Conservation (phyloP, 768 basidiomycete species). For the Xanthoconium purpureum region DNA sequence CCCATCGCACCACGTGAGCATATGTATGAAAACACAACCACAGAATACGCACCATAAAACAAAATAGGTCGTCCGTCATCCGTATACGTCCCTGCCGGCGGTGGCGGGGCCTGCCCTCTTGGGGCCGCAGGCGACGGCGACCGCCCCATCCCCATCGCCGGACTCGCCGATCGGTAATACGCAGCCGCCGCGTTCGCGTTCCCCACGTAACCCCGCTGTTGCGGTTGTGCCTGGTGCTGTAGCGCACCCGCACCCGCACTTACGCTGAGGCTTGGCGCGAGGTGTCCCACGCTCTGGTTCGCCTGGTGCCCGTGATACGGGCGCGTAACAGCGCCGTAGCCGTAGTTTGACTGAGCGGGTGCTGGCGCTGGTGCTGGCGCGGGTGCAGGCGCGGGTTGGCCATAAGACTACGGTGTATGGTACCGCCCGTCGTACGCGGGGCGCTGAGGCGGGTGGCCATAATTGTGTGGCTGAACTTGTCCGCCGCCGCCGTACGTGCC, state of each 20-base stretch:
- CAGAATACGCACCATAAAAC: slow-evolving; percentile 66
- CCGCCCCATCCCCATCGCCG: slow-evolving; percentile 33
- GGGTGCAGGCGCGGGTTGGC: slow-evolving; percentile 7
- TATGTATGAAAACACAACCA: too few relatives aligned
- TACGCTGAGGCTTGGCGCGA: too few relatives aligned
- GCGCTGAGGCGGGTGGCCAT: slow-evolving; percentile 22
- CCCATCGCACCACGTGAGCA: slow-evolving; percentile 33
- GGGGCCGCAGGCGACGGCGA: slow-evolving; percentile 50
- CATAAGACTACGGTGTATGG: slow-evolving; percentile 13
- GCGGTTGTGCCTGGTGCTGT: slow-evolving; percentile 33
- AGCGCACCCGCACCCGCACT: too few relatives aligned
- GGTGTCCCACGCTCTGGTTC: slow-evolving; percentile 22
- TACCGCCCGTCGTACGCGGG: slow-evolving; percentile 18
- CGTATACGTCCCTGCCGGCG: slow-evolving; percentile 71
- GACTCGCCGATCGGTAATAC: slow-evolving; percentile 43
- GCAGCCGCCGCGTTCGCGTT: slow-evolving; percentile 7
- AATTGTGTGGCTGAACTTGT: slow-evolving; percentile 10
- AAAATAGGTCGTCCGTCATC: slow-evolving; percentile 80
- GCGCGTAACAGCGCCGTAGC: slow-evolving; percentile 1
- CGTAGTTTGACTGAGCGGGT: too few relatives aligned
- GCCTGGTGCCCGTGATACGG: slow-evolving; percentile 6
- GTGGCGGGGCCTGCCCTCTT: slow-evolving; percentile 33
- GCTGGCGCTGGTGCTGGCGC: too few relatives aligned
- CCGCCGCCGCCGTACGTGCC: slow-evolving; percentile 5
- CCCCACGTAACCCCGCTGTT: slow-evolving; percentile 25